Evolutionary conservation across 1,284 basidiomycete species (phyloP).

Genomic region (Ceratobasidium sp.): DNA sequence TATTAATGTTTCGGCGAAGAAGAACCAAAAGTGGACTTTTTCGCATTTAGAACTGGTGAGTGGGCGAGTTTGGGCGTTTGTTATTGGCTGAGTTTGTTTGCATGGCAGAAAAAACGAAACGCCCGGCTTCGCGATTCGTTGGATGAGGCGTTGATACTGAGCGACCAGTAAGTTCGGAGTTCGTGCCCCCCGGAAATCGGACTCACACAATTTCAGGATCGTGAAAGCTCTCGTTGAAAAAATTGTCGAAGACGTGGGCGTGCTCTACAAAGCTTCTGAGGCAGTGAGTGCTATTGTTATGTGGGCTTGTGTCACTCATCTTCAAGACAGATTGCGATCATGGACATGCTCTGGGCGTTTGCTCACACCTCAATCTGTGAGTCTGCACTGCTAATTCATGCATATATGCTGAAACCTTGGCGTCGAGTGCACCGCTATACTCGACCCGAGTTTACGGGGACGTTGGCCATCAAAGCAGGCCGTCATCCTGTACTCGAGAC

Average conservation of each 20-base stretch:
- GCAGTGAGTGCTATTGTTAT: slow-evolving; percentile 64
- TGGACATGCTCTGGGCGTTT: slow-evolving; percentile 90
- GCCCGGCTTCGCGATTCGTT: slow-evolving; percentile 84
- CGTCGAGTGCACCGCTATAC: slow-evolving; percentile 75
- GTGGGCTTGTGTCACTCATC: slow-evolving; percentile 5
- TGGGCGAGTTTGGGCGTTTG: slow-evolving; percentile 1
- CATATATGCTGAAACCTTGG: slow-evolving; percentile 9
- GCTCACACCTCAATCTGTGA: slow-evolving; percentile 80
- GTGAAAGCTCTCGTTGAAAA: slow-evolving; percentile 75
- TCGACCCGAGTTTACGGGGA: slow-evolving; percentile 87
- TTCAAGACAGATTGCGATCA: slow-evolving; percentile 69
- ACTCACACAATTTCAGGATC: slow-evolving; percentile 61
- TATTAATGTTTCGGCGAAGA: slow-evolving; percentile 72
- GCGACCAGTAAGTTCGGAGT: slow-evolving; percentile 66
- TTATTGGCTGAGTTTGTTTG: background rate
- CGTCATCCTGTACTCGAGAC: slow-evolving; percentile 87
- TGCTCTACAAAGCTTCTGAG: slow-evolving; percentile 87
- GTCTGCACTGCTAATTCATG: slow-evolving; percentile 50
- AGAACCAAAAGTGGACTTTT: slow-evolving; percentile 75
- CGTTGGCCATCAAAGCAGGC: slow-evolving; percentile 85
- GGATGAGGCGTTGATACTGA: slow-evolving; percentile 83
- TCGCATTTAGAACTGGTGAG: slow-evolving; percentile 82
- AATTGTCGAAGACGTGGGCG: slow-evolving; percentile 73
- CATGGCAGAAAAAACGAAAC: slow-evolving; percentile 79
- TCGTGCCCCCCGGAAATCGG: background rate